Evolutionary conservation across 2,329 filamentous ascomycete genomes (phyloP).

Genomic region (Ilyonectria sp.): DNA sequence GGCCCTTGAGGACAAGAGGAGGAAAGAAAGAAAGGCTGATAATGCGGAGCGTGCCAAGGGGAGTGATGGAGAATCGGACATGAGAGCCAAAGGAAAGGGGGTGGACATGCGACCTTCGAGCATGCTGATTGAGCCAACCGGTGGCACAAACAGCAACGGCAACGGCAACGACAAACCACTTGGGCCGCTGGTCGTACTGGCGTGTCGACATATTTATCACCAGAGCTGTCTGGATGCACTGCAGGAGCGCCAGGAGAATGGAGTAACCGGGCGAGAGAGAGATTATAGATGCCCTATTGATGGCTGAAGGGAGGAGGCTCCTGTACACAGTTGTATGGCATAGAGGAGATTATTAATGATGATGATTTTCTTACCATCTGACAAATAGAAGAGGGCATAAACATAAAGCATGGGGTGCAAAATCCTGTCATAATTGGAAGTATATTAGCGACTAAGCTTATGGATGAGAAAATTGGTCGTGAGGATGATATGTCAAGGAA

Average conservation of each 20-base stretch:
- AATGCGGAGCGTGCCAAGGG: slow-evolving; percentile 57
- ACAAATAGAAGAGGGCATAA: neutral
- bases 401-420: neutral
- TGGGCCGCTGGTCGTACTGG: slow-evolving; percentile 77
- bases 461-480: no score
- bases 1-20: slow-evolving; percentile 61
- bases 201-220: slow-evolving; percentile 81
- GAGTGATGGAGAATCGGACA: slow-evolving; percentile 49
- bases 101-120: slow-evolving; percentile 58
- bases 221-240: slow-evolving; percentile 77
- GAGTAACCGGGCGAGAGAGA: slow-evolving; percentile 62
- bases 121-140: slow-evolving; percentile 54
- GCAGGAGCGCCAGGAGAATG: slow-evolving; percentile 67
- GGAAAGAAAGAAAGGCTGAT: slow-evolving; percentile 60
- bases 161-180: slow-evolving; percentile 64
- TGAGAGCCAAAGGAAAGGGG: slow-evolving; percentile 62
- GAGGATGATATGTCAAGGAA: no score
- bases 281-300: slow-evolving; percentile 73
- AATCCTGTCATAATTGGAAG: neutral
- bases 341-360: slow-evolving; percentile 47
- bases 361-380: slow-evolving; percentile 36
- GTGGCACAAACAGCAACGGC: slow-evolving; percentile 29
- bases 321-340: slow-evolving; percentile 45
- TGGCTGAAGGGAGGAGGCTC: slow-evolving; percentile 55
- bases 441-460: neutral